A percentile compares a stretch with the other conserved stretches of the same genome.
phyloP scores from a whole-genome alignment of 371 early-diverging fungal species.

The Rhizopus sp. region DNA sequence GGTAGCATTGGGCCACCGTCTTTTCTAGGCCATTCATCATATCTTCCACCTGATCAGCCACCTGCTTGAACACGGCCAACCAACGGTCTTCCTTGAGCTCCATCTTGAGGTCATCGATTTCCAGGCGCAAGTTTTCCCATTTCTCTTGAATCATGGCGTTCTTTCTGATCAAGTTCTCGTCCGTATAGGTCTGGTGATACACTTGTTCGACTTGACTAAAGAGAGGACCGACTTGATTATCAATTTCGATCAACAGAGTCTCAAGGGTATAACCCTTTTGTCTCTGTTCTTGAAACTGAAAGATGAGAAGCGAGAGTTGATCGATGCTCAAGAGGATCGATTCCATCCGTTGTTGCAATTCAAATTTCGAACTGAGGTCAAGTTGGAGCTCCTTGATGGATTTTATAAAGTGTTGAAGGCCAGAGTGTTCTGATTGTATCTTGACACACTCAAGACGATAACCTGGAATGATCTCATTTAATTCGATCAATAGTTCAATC shows the following conservation, averaged over 20 bases:
- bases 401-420: slow-evolving; percentile 42
- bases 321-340: slow-evolving; percentile 36
- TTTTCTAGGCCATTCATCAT: slow-evolving; percentile 67
- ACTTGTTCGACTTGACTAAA: slow-evolving; percentile 56
- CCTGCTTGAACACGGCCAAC: slow-evolving; percentile 59
- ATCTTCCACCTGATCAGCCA: slow-evolving; percentile 58
- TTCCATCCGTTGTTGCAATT: slow-evolving; percentile 29
- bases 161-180: slow-evolving; percentile 39
- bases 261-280: slow-evolving; percentile 25
- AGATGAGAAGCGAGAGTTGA: slow-evolving; percentile 42
- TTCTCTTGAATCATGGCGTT: slow-evolving; percentile 39
- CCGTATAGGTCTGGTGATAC: slow-evolving; percentile 43
- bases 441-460: slow-evolving; percentile 33
- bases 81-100: slow-evolving; percentile 65
- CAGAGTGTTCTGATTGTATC: slow-evolving; percentile 52
- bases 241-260: slow-evolving; percentile 51
- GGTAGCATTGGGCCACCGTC: slow-evolving; percentile 55
- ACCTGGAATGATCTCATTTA: slow-evolving; percentile 27
- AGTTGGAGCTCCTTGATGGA: slow-evolving; percentile 32
- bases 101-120: slow-evolving; percentile 55
- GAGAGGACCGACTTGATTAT: slow-evolving; percentile 55
- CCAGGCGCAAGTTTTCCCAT: slow-evolving; percentile 50
- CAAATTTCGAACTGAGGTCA: slow-evolving; percentile 19
- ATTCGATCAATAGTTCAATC: slow-evolving; percentile 22
- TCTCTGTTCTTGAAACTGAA: slow-evolving; percentile 45